phyloP scores from a whole-genome alignment of 495 filamentous ascomycete species.

The Lasiosphaeria ovina region DNA sequence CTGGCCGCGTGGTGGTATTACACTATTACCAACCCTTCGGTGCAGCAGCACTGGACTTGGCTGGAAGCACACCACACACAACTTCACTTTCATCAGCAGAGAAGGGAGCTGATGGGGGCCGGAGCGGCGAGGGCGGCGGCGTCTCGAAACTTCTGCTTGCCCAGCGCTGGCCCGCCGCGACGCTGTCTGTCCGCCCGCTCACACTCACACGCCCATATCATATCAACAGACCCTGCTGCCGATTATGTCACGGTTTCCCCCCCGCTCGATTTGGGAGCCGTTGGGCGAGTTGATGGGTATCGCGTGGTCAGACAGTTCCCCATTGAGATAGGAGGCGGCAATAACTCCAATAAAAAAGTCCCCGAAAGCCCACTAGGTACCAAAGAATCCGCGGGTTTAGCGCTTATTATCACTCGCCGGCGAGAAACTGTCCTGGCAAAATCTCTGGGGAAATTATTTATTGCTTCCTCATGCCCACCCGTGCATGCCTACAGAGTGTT shows the following conservation, averaged over 20 bases:
- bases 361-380: not conserved
- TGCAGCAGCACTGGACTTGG: not conserved
- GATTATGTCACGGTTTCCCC: not conserved
- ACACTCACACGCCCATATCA: no score
- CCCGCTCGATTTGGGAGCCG: not conserved
- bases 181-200: not conserved
- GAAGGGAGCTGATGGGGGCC: constrained; percentile 3
- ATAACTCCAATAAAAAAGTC: not conserved
- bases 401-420: not conserved
- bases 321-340: not conserved
- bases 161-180: not conserved
- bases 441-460: no score
- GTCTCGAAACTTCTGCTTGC: constrained; percentile 4
- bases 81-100: not conserved
- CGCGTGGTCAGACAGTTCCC: not conserved
- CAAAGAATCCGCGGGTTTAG: not conserved
- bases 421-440: no score
- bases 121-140: constrained; percentile 6
- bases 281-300: not conserved
- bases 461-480: no score
- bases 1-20: not conserved
- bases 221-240: not conserved
- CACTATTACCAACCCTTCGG: not conserved
- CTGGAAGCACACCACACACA: not conserved
- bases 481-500: no score